These are phyloP conservation scores for Ilex aquifolium DNA, from an alignment of 257 asterid species.

Conservation along the genomic window DNA sequence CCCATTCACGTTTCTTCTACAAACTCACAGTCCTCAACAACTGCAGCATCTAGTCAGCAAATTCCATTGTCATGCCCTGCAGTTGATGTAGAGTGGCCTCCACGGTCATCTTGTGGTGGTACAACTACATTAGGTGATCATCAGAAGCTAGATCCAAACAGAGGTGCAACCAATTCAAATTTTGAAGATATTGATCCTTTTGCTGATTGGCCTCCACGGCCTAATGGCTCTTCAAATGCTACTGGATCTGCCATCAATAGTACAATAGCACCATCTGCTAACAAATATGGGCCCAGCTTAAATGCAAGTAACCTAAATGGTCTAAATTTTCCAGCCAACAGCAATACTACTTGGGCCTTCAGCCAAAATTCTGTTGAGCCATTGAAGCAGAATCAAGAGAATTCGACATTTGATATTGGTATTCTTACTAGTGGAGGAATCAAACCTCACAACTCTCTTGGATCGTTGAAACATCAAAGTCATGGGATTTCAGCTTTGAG, in stretches of 20 bases:
- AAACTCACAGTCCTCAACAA: constrained; percentile 25
- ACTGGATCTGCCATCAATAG: constrained; percentile 48
- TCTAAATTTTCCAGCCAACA: constrained; percentile 35
- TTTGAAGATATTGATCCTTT: constrained; percentile 79
- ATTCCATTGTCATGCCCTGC: constrained; percentile 69
- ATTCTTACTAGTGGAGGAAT: constrained; percentile 29
- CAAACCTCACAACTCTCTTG: constrained; percentile 48
- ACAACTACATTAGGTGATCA: constrained; percentile 31
- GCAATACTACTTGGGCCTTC: constrained; percentile 53
- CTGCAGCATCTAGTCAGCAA: constrained; percentile 47
- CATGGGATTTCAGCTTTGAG: constrained; percentile 28
- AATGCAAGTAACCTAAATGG: constrained; percentile 37
- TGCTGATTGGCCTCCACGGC: constrained; percentile 90
- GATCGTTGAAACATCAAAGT: constrained; percentile 59
- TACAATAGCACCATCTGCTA: constrained; percentile 23
- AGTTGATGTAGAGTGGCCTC: constrained; percentile 98
- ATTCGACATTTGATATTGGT: constrained; percentile 20
- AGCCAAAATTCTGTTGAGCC: constrained; percentile 25
- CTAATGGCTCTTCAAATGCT: constrained; percentile 40
- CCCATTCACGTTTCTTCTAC: constrained; percentile 32
- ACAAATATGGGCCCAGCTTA: constrained; percentile 23
- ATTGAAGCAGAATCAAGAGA: constrained; percentile 53
- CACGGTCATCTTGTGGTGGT: constrained; percentile 41
- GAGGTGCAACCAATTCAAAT: constrained; percentile 32
- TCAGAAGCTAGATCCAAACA: constrained; percentile 37